Base-by-base conservation (phyloP, 2,329 filamentous ascomycete genomes). In the Thielaviopsis euricoi region DNA sequence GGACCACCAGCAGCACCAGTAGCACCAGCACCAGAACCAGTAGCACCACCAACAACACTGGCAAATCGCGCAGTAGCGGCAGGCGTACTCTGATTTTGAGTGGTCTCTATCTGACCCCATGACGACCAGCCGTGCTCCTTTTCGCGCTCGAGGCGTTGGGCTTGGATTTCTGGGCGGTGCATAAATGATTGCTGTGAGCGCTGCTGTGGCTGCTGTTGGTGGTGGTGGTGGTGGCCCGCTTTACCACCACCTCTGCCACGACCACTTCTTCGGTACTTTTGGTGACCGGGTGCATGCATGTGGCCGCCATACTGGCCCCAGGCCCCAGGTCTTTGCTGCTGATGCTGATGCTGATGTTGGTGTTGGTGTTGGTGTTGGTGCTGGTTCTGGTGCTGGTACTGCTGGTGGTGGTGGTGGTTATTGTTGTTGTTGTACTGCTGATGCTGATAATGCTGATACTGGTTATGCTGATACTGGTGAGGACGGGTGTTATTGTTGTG, bases 61-160 rank as follows among this genome's bases (percentile, higher is more conserved):
- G 21, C 22, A n/a, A n/a, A n/a, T n/a, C n/a, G n/a, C n/a, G n/a
- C 13, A 12, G n/a, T 23, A 17, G 25, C 2, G 2, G 51, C 19
- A 19, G 9, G 17, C 9, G 51, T 7, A n/a, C 3, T 9, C 10
- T 26, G n/a, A 33, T 26, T 19, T 10, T 6, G 29, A 9, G 46
- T 49, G 21, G 22, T 22, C 29, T 57, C 49, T 17, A 48, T 13
- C 7, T 40, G 49, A n/a, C 50, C 40, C 49, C 55, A 57, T 23
- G 55, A 57, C 19, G 55, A 52, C 55, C 55, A 57, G 19, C 49
- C 55, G 25, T 37, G 23, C 21, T 58, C 52, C 37, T 49, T 26
- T 23, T 55, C 43, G 12, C 57, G 13, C 21, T 58, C n/a, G 12
- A 40, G n/a, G 17, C 43, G 37, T 17, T 43, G 37, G 37, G 37